Evolutionary conservation across 148 eudicot species (phyloP).

Genomic region (Fallopia convolvulus): DNA sequence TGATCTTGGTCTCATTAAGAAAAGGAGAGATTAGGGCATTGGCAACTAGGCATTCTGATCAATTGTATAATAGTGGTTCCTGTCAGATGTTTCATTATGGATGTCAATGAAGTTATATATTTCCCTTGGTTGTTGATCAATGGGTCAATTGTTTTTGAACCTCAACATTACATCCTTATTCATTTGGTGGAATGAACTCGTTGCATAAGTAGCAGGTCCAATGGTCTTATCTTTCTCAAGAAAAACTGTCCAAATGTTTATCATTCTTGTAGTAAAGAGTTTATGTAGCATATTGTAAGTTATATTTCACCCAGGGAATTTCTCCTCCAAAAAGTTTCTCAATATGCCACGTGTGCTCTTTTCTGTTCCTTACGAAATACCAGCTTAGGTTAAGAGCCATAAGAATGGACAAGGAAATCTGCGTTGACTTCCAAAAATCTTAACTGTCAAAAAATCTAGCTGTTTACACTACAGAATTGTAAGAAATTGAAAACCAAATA

Average conservation of each 20-base stretch:
- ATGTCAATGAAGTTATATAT: not conserved
- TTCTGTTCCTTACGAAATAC: not conserved
- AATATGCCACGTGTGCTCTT: not conserved
- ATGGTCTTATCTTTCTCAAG: not conserved
- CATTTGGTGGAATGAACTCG: not conserved
- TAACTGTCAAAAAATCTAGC: not conserved
- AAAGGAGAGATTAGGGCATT: not conserved
- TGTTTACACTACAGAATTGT: not conserved
- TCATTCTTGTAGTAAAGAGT: not conserved
- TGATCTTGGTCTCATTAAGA: not conserved
- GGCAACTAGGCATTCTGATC: not conserved
- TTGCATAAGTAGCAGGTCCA: not conserved
- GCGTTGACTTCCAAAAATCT: not conserved
- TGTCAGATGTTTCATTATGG: not conserved
- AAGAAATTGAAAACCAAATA: too few species aligned
- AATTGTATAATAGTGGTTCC: not conserved
- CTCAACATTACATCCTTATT: not conserved
- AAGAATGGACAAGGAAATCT: not conserved
- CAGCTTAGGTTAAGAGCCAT: not conserved
- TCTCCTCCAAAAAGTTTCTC: not conserved
- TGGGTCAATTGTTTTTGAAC: not conserved
- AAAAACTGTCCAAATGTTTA: not conserved
- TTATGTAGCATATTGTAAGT: not conserved
- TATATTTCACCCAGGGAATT: not conserved
- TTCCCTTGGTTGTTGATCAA: not conserved